Evolutionary conservation across 805 yeast species (phyloP).

Genomic region (Metschnikowia kunwiensis): DNA sequence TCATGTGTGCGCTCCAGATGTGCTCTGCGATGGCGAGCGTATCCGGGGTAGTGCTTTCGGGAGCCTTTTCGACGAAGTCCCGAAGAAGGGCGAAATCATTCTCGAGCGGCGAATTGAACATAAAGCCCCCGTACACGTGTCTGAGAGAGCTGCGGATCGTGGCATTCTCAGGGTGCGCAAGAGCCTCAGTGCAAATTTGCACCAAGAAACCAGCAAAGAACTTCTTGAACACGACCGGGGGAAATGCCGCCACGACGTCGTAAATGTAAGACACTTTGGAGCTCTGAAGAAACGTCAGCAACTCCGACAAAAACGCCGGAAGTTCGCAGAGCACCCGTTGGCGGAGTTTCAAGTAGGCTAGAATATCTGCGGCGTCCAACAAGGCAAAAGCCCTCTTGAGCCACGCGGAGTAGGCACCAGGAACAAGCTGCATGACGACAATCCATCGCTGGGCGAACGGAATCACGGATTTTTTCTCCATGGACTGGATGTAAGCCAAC

Average conservation of each 20-base stretch:
- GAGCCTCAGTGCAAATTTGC: conserved; percentile 2
- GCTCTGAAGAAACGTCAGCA: conserved; percentile 5
- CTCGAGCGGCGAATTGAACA: conserved; percentile 54
- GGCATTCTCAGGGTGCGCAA: conserved; percentile 1
- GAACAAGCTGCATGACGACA: conserved; percentile 40
- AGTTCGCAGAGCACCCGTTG: conserved; percentile 13
- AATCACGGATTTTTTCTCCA: conserved; percentile 1
- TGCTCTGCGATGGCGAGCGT: conserved; percentile 7
- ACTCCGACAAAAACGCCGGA: conserved; percentile 6
- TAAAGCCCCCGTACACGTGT: conserved; percentile 48
- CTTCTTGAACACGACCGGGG: conserved; percentile 11
- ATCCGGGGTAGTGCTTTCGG: conserved; percentile 1
- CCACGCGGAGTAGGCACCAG: conserved; percentile 19
- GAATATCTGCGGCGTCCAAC: not conserved
- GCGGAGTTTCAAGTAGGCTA: conserved; percentile 4
- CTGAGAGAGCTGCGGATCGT: conserved; percentile 24
- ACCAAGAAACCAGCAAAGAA: conserved; percentile 9
- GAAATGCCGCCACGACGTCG: conserved; percentile 7
- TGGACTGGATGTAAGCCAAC: conserved; percentile 15
- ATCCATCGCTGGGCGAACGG: conserved; percentile 47
- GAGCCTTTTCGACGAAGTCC: conserved; percentile 13
- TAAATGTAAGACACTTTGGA: conserved; percentile 1
- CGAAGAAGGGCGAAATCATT: conserved; percentile 28
- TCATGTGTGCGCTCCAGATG: conserved; percentile 17
- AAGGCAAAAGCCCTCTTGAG: conserved; percentile 4